Conservation (phyloP, 371 early-diverging fungal genomes). For the Mucor indicus region DNA sequence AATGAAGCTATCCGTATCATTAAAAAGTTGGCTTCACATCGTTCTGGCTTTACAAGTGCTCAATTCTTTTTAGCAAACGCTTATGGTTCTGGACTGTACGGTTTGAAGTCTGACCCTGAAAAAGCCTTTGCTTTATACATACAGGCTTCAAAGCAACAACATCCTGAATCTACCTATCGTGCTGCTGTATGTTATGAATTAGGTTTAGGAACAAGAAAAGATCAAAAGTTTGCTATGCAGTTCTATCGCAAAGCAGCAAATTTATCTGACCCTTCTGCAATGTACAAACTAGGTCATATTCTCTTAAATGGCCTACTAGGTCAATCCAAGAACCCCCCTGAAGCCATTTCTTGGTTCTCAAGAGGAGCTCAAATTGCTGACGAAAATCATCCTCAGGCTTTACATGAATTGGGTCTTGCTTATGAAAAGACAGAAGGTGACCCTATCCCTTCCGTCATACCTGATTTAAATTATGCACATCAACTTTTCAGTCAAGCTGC, state of each 20-base stretch:
- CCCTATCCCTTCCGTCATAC: constrained; percentile 63
- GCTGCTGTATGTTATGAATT: constrained; percentile 94
- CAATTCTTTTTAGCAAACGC: constrained; percentile 89
- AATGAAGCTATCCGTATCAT: constrained; percentile 68
- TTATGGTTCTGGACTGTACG: constrained; percentile 73
- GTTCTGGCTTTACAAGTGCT: constrained; percentile 74
- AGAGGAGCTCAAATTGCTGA: constrained; percentile 87
- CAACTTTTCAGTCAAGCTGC: constrained; percentile 90
- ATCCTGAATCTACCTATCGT: constrained; percentile 90
- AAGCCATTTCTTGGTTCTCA: constrained; percentile 91
- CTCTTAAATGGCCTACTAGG: constrained; percentile 75
- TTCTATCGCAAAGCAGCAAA: constrained; percentile 94
- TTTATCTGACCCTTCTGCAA: constrained; percentile 86
- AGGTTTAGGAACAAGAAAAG: constrained; percentile 88
- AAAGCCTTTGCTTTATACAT: constrained; percentile 88
- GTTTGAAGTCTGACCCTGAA: constrained; percentile 77
- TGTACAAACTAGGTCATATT: constrained; percentile 93
- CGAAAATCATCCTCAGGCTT: constrained; percentile 84
- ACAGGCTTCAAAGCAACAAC: constrained; percentile 89
- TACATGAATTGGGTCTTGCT: constrained; percentile 88
- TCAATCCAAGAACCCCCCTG: constrained; percentile 70
- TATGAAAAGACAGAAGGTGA: constrained; percentile 55
- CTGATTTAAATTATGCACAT: constrained; percentile 81
- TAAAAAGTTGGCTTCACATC: constrained; percentile 62
- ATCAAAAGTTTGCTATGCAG: constrained; percentile 81